phyloP scores from a whole-genome alignment of 2,329 filamentous ascomycete genomes.

The Mycogone perniciosa region DNA sequence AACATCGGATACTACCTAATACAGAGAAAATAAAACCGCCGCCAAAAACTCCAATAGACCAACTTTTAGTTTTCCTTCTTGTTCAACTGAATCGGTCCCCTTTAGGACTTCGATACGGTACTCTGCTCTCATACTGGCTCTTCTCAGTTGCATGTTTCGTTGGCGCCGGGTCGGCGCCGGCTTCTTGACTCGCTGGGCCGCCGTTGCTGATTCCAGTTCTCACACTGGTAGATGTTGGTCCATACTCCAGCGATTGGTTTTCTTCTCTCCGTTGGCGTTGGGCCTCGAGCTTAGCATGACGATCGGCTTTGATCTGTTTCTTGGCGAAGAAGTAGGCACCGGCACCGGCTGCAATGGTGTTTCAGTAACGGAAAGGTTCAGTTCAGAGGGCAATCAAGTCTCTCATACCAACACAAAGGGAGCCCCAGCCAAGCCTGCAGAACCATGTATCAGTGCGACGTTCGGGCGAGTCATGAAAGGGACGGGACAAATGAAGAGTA shows the following conservation, averaged over 20 bases:
- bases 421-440: constrained; percentile 80
- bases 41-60: constrained; percentile 2
- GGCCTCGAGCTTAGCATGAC: constrained; percentile 63
- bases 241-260: constrained; percentile 49
- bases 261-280: constrained; percentile 57
- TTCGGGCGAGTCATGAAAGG: background rate
- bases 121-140: constrained; percentile 80
- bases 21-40: background rate
- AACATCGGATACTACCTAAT: too few relatives aligned
- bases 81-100: constrained; percentile 66
- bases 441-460: constrained; percentile 5
- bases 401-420: constrained; percentile 70
- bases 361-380: constrained; percentile 14
- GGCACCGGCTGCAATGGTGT: constrained; percentile 59
- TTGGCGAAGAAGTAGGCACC: constrained; percentile 96
- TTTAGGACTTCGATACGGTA: constrained; percentile 70
- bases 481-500: constrained; percentile 28
- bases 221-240: constrained; percentile 30
- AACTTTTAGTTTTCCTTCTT: background rate
- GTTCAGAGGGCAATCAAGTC: background rate
- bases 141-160: constrained; percentile 75
- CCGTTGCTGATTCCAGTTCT: constrained; percentile 35
- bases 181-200: constrained; percentile 60
- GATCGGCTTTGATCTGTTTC: constrained; percentile 85
- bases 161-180: constrained; percentile 73